Base-by-base conservation (phyloP, 345 rosid species). In the Hirschfeldia incana region DNA sequence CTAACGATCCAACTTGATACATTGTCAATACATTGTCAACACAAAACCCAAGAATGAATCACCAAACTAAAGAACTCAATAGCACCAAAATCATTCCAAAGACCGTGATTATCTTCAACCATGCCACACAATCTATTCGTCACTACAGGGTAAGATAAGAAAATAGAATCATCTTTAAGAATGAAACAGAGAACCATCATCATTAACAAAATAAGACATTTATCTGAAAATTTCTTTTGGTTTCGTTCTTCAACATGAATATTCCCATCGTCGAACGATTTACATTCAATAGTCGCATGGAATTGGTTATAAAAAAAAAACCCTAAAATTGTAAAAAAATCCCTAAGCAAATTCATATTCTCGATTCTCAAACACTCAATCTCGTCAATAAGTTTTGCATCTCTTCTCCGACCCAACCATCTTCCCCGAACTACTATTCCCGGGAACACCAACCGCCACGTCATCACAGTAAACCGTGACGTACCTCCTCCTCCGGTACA, bases 381-480 rank as follows among this genome's bases (percentile, higher is more conserved):
- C 21, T 28, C 3, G 11, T 82, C 67, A 82, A 72, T 65, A 65
- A 51, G 87, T 74, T 60, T 11, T 42, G 70, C 97, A 92, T 17
- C 72, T 76, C 79, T 65, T 74, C 5, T 76, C n/a, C 8, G 81
- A 86, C 15, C 89, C 91, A 17, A 76, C 55, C 86, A 90, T 77
- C 85, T 86, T 88, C 84, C 92, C 97, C 0, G 94, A 83, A 10
- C 81, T 80, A 32, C 84, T 81, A 74, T 21, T 82, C 21, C 70
- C 68, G 1, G 86, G 58, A 63, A 90, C 16, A 21, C 78, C 84
- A 28, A 91, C 84, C 0, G 81, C 11, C 44, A 89, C 78, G 34
- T 83, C 64, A 2, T 68, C 17, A 58, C 98, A 94, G 69, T 51
- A 70, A 69, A 86, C 86, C 73, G 78, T 80, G 39, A 91, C 73